Conservation (phyloP, 202 grass and related monocot genomes). For the Carex sylvatica region DNA sequence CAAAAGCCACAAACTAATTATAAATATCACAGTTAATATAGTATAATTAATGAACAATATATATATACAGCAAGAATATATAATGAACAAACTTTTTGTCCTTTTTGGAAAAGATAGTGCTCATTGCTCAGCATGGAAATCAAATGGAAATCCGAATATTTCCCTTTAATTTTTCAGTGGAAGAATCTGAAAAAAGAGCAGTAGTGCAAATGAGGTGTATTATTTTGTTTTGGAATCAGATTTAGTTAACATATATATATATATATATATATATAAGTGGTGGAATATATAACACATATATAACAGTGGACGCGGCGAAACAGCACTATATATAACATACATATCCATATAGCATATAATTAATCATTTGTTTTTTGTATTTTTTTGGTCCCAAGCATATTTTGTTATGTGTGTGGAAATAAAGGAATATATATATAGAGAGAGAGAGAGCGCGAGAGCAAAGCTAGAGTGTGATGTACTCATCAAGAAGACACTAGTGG, state of each 20-base stretch:
- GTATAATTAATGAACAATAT: not conserved
- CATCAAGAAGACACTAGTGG: too few relatives aligned
- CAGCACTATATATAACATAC: not conserved
- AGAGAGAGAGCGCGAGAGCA: too few relatives aligned
- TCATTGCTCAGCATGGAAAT: not conserved
- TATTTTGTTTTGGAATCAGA: not conserved
- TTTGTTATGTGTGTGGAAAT: not conserved
- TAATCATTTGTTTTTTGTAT: not conserved
- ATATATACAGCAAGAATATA: not conserved
- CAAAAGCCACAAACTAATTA: not conserved
- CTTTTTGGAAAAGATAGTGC: constrained; percentile 36
- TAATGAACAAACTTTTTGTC: constrained; percentile 22
- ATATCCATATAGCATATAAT: not conserved
- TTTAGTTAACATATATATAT: not conserved
- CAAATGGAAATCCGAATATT: constrained; percentile 59
- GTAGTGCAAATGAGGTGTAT: constrained; percentile 6
- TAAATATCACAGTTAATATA: not conserved
- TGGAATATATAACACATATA: not conserved
- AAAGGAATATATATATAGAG: not conserved
- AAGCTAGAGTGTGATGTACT: too few relatives aligned
- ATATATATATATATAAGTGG: not conserved
- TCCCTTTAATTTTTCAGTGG: constrained; percentile 11
- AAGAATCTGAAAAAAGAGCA: constrained; percentile 18
- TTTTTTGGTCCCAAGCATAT: not conserved
- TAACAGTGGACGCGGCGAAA: constrained; percentile 12